Base-by-base conservation (phyloP, 2,329 filamentous ascomycete species). In the Dryadomyces sulphureus region DNA sequence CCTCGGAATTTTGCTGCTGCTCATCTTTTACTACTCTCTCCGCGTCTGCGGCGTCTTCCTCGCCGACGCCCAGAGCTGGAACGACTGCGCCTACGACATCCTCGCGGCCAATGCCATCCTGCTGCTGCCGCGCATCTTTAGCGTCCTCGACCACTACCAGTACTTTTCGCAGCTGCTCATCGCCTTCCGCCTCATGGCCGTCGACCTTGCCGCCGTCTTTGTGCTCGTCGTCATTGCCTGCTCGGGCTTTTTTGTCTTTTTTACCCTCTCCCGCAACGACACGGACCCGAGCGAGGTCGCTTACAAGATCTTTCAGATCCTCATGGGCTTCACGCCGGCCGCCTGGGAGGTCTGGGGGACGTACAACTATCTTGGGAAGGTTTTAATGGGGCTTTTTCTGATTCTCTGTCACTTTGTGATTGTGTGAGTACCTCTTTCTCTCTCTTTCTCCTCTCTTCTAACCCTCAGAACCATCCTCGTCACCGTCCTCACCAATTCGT, bases 91-190 rank as follows among this genome's bases (percentile, higher is more conserved):
- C 2, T 95, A 94, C 61, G 89, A 96, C 63, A 82, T 94, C n/a
- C 72, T 96, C 34, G 89, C 88, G 1, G 84, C 88, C 2, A 94
- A 89, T 56, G 89, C 89, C 5, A 85, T 96, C 17, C 69, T 96
- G 36, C 72, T 96, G 1, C 81, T 95, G 53, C 90, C 90, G 30
- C 81, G 90, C 40, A 79, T 95, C 16, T 95, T 95, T 65, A 94
- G 86, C 48, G 79, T 94, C 16, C 72, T 96, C 50, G 90, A 96
- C 57, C 89, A 95, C 62, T 94, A 94, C 60, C 84, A 85, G 54
- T 95, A 95, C 64, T 95, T 95, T 60, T 94, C 89, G 1, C 90
- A 94, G 62, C 72, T 96, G 19, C 73, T 95, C 44, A 94, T 95
- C 53, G 89, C 89, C 3, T 94, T 96, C 57, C 79, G 89, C 19